phyloP scores from a whole-genome alignment of 1,284 basidiomycete genomes.

The Gomphus sp. region DNA sequence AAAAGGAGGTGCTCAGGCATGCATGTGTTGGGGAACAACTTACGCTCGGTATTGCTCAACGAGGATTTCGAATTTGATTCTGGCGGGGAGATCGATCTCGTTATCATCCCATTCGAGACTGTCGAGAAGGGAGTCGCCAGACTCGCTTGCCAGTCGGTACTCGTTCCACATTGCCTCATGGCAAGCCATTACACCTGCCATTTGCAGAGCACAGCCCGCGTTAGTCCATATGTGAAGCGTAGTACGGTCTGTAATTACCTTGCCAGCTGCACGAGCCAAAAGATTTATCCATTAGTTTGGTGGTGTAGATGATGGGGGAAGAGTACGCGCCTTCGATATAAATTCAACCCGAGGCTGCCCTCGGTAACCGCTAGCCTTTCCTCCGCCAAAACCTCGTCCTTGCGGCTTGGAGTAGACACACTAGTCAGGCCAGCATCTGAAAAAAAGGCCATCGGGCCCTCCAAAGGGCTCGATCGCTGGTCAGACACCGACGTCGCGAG shows the following conservation, averaged over 20 bases:
- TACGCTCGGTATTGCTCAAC: constrained; percentile 54
- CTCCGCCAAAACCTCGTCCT: neutral
- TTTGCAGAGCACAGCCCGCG: neutral
- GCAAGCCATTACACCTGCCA: constrained; percentile 48
- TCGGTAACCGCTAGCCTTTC: neutral
- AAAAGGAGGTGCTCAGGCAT: too few relatives aligned
- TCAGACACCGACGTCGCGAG: constrained; percentile 1
- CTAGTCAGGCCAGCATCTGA: neutral
- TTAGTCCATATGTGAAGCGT: neutral
- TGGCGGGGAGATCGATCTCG: constrained; percentile 18
- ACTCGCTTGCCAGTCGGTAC: constrained; percentile 36
- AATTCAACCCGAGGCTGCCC: neutral
- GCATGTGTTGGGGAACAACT: constrained; percentile 16
- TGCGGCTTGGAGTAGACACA: neutral
- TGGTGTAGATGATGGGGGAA: neutral
- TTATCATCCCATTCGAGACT: constrained; percentile 61
- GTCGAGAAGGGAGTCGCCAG: constrained; percentile 29
- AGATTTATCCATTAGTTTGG: neutral
- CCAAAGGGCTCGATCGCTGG: neutral
- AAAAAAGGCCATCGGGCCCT: neutral
- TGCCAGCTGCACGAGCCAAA: constrained; percentile 25
- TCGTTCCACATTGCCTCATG: constrained; percentile 79
- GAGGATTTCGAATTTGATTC: constrained; percentile 23
- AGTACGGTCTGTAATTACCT: constrained; percentile 18
- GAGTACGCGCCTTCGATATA: neutral